Conservation (phyloP, 1,284 basidiomycete species). For the Rhodotorula sp. region DNA sequence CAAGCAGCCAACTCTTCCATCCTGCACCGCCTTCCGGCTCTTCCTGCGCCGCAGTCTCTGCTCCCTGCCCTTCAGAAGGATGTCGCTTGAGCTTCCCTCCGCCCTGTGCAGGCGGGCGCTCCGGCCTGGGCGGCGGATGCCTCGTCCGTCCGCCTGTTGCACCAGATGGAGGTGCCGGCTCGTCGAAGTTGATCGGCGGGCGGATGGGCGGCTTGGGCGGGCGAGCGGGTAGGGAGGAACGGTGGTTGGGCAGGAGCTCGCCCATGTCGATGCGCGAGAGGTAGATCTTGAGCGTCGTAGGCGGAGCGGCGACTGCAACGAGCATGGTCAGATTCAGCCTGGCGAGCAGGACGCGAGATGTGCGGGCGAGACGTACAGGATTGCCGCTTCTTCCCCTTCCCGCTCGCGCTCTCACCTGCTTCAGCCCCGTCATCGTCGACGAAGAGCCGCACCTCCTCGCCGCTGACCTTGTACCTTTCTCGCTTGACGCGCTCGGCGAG, state of each 20-base stretch:
- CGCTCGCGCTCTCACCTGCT: neutral
- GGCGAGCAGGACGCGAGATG: neutral
- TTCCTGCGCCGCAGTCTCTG: too few relatives aligned
- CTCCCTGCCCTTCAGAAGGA: too few relatives aligned
- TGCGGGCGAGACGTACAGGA: neutral
- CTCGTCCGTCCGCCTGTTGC: neutral
- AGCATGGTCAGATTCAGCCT: neutral
- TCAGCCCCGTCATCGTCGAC: conserved; percentile 21
- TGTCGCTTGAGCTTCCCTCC: too few relatives aligned
- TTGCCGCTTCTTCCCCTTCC: neutral
- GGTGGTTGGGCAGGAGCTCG: conserved; percentile 30
- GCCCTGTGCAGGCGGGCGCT: too few relatives aligned
- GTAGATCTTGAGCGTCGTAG: conserved; percentile 27
- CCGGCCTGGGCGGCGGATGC: neutral
- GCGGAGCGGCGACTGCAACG: conserved; percentile 4
- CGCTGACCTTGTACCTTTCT: conserved; percentile 31
- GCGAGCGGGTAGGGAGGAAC: neutral
- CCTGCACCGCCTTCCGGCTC: too few relatives aligned
- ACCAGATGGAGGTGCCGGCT: neutral
- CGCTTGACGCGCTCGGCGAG: conserved; percentile 30
- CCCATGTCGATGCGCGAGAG: conserved; percentile 31
- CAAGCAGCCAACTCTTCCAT: too few relatives aligned
- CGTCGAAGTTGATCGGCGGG: conserved; percentile 28
- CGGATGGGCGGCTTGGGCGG: conserved; percentile 17
- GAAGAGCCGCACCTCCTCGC: conserved; percentile 34